Base-by-base conservation (phyloP, 2,329 filamentous ascomycete genomes). In the Aspergillus pseudoviridinutans region DNA sequence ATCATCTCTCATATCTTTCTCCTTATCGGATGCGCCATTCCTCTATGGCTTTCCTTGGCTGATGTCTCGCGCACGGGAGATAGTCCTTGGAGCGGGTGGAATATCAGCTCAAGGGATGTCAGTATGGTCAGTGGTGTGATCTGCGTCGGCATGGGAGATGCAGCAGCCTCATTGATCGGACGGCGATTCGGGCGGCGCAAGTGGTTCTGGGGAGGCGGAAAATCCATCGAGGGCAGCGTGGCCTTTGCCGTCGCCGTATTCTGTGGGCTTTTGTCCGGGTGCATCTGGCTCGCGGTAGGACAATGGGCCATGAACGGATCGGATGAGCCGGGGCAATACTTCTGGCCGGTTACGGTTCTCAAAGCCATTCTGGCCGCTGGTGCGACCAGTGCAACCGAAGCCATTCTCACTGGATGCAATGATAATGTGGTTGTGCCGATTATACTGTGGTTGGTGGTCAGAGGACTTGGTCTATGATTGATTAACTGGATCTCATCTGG, bases 351-450 rank as follows among this genome's bases (percentile, higher is more conserved):
- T 29, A 73, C 77, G 14, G 54, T 77, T 27, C 65, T 64, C 20
- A 94, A 93, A 69, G 86, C 88, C 10, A 78, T 80, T 4, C 69
- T 90, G 50, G 95, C 92, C 63, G 92, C 90, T 6, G 82, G 83
- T 46, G 84, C 92, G 57, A 91, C 92, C 28, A 97, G 92, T 74
- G 81, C 97, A 65, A 96, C 94, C 53, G 94, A 99, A 78, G 92
- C 94, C 27, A 93, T 97, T 50, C 78, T 99, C 62, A 97, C 94
- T 14, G 94, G 94, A 2, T 94, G 93, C 29, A 99, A 99, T 74
- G 94, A 99, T 80, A 99, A 99, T 79, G 94, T 99, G 20, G 88
- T 97, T 62, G 93, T 97, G 62, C 94, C 94, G 3, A 86, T 99
- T 57, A 87, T 96, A 52, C 77, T 99, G 59, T 99, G 94, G 94